Evolutionary conservation across 2,329 filamentous ascomycete species (phyloP).

Genomic region (Nigrograna mackinnonii): DNA sequence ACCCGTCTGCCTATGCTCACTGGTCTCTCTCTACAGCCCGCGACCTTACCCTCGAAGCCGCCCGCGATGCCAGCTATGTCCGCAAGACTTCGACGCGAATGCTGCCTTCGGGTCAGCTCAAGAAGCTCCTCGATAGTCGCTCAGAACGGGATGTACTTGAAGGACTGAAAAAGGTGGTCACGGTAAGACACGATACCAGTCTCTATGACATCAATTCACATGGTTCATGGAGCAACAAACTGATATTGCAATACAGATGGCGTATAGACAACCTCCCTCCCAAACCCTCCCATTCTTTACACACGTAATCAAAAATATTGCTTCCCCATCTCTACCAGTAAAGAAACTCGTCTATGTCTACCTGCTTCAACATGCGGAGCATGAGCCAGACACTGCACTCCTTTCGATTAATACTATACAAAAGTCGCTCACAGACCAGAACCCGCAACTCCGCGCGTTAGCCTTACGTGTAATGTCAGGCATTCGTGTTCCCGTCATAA

Average conservation of each 20-base stretch:
- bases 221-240: not conserved
- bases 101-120: conserved; percentile 81
- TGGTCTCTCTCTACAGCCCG: conserved; percentile 66
- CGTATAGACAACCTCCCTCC: conserved; percentile 77
- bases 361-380: conserved; percentile 92
- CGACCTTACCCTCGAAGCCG: conserved; percentile 96
- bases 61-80: conserved; percentile 75
- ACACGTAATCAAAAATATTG: conserved; percentile 97
- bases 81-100: conserved; percentile 62
- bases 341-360: conserved; percentile 99
- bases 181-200: conserved; percentile 59
- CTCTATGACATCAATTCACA: not conserved
- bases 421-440: conserved; percentile 91
- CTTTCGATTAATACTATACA: conserved; percentile 99
- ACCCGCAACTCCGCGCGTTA: conserved; percentile 86
- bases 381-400: conserved; percentile 91
- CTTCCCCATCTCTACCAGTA: conserved; percentile 89
- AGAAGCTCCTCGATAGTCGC: conserved; percentile 91
- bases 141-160: conserved; percentile 93
- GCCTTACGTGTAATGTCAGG: conserved; percentile 96
- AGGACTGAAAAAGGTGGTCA: conserved; percentile 83
- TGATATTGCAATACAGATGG: conserved; percentile 67
- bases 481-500: conserved; percentile 96
- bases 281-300: conserved; percentile 88
- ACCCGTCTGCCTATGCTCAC: conserved; percentile 43